Base-by-base conservation (phyloP, 805 yeast species). In the Saturnispora zaruensis region DNA sequence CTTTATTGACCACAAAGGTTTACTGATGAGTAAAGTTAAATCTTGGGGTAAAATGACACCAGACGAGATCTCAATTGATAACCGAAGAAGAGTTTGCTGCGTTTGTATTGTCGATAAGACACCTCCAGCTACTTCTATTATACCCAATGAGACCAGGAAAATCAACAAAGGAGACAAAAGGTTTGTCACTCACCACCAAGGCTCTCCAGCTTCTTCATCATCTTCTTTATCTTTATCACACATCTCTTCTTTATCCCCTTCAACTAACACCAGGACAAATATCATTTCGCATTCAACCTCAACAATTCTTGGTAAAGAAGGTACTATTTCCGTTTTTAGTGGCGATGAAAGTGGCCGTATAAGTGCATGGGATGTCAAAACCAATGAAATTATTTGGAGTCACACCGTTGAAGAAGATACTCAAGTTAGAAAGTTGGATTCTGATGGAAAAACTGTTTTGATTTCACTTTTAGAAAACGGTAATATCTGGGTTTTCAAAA, bases 291-390 rank as follows among this genome's bases (percentile, higher is more conserved):
- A 61, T 46, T 61, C 55, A 26, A 54, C 55, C 18, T 41, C 61
- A 26, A 60, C 58, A 1, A 14, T 38, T 30, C 18, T 42, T 28
- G 45, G 45, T 28, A 65, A 61, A 45, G 53, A 55, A 18, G 65
- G 63, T 14, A 55, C 49, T 33, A 55, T 63, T 16, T 67, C 66
- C 24, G 61, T 64, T 2, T 55, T 66, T 40, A 55, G 67, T 9
- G 65, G 64, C 2, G 68, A 66, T 52, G 60, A 57, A 32, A 46
- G 51, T 16, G 71, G 70, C 1, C 46, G 41, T 14, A 16, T 68
- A 16, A 51, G 54, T 6, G 62, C 61, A 3, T 68, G 71, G 71
- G 70, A 68, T 55, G 45, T 61, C 4, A 62, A 58, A 41, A 54
- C 45, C 2, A 59, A 59, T 9, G 44, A 38, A 2, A 44, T 50